A percentile compares a stretch with the other conserved stretches of the same genome.
Evolutionary conservation across 2,329 filamentous ascomycete genomes (phyloP).

Genomic region (Neonectria ditissima): DNA sequence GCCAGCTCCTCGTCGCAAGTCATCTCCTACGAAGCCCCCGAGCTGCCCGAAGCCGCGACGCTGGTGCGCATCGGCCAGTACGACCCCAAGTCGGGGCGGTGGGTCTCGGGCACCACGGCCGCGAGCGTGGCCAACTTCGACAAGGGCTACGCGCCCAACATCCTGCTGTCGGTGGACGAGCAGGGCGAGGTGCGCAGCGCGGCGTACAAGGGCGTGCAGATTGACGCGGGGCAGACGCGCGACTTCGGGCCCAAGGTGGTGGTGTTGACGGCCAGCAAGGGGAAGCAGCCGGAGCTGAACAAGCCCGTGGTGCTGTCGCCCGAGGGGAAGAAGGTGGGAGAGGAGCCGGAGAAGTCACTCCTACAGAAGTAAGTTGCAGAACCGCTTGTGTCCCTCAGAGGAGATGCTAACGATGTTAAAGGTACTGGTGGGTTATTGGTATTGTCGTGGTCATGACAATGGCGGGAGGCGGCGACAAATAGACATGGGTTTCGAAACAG

Average conservation of each 20-base stretch:
- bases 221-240: slow-evolving; percentile 73
- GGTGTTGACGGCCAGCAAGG: slow-evolving; percentile 60
- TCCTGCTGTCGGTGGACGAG: slow-evolving; percentile 64
- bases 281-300: slow-evolving; percentile 70
- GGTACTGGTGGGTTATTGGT: slow-evolving; percentile 75
- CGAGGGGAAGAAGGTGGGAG: slow-evolving; percentile 68
- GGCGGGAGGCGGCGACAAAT: slow-evolving; percentile 66
- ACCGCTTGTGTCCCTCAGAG: neutral
- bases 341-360: slow-evolving; percentile 71
- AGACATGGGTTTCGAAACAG: slow-evolving; percentile 44
- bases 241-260: slow-evolving; percentile 73
- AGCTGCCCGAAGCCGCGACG: slow-evolving; percentile 57
- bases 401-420: slow-evolving; percentile 54
- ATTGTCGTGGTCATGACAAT: slow-evolving; percentile 66
- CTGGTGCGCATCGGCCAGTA: slow-evolving; percentile 71
- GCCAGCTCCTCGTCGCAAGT: slow-evolving; percentile 59
- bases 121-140: slow-evolving; percentile 67
- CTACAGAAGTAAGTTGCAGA: slow-evolving; percentile 70
- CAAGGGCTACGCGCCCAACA: slow-evolving; percentile 70
- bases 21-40: slow-evolving; percentile 67
- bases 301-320: slow-evolving; percentile 71
- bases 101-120: slow-evolving; percentile 68
- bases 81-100: slow-evolving; percentile 58
- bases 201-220: slow-evolving; percentile 65
- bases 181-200: slow-evolving; percentile 62